A percentile compares a stretch with the other conserved stretches of the same genome.
These are phyloP conservation scores for Parsonsia alboflavescens DNA, from an alignment of 257 asterid species.

Conservation along the genomic window DNA sequence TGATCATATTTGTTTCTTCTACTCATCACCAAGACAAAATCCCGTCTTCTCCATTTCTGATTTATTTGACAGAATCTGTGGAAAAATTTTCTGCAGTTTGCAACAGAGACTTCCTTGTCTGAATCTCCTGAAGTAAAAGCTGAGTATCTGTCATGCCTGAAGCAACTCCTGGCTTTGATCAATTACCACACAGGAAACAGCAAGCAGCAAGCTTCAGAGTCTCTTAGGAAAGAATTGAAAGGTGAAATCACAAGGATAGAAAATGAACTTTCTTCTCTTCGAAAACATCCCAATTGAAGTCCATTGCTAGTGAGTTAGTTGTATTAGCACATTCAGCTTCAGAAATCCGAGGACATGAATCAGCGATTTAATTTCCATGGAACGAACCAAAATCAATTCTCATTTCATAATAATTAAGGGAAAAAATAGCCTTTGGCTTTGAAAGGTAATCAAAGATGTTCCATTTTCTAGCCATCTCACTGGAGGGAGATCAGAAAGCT, in stretches of 20 bases:
- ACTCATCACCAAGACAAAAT: background rate
- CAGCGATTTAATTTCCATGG: no score
- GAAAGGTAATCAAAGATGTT: no score
- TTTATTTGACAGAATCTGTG: background rate
- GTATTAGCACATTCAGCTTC: background rate
- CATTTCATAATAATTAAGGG: no score
- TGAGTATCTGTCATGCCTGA: conserved; percentile 62
- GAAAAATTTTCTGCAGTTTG: conserved; percentile 44
- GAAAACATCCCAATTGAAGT: conserved; percentile 12
- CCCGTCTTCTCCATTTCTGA: background rate
- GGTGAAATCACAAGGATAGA: conserved; percentile 48
- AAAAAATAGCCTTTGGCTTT: no score
- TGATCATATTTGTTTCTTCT: background rate
- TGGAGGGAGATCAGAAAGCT: no score
- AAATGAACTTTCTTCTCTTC: conserved; percentile 30
- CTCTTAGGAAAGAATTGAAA: conserved; percentile 32
- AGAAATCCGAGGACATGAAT: background rate
- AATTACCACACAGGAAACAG: conserved; percentile 15
- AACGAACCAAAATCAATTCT: no score
- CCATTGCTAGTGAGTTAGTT: background rate
- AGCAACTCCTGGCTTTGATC: conserved; percentile 33
- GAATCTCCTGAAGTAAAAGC: conserved; percentile 53
- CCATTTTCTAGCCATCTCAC: no score
- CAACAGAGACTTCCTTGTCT: conserved; percentile 25
- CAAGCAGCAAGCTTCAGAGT: conserved; percentile 18